Evolutionary conservation across 176 grass and related monocot genomes (phyloP).

Genomic region (Typha latifolia): DNA sequence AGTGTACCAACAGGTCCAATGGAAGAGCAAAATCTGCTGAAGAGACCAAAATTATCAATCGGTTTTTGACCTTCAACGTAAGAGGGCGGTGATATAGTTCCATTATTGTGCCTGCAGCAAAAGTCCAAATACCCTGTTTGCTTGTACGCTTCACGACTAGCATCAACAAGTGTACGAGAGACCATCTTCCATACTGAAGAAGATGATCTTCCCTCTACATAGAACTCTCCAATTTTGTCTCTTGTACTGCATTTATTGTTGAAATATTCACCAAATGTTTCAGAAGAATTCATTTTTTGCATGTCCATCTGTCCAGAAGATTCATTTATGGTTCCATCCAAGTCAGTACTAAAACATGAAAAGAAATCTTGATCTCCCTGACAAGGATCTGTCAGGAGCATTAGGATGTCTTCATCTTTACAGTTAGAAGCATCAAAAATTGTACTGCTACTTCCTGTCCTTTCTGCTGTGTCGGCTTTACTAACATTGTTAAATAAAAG

Average conservation of each 20-base stretch:
- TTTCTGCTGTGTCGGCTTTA: constrained; percentile 46
- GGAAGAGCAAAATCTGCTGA: constrained; percentile 68
- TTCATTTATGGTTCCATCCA: constrained; percentile 24
- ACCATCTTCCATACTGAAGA: constrained; percentile 78
- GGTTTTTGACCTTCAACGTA: constrained; percentile 28
- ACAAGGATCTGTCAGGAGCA: constrained; percentile 47
- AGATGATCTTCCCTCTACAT: constrained; percentile 67
- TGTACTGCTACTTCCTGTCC: constrained; percentile 46
- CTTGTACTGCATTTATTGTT: constrained; percentile 25
- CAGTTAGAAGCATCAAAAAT: constrained; percentile 42
- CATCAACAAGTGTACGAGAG: constrained; percentile 55
- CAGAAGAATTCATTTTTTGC: constrained; percentile 12
- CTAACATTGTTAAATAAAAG: constrained; percentile 46
- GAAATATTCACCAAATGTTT: constrained; percentile 15
- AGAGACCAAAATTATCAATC: constrained; percentile 26
- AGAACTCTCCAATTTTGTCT: constrained; percentile 82
- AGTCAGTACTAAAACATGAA: constrained; percentile 41
- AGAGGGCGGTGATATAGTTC: constrained; percentile 25
- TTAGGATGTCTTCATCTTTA: constrained; percentile 55
- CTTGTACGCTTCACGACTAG: constrained; percentile 65
- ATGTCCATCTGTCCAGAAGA: constrained; percentile 20
- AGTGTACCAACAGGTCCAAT: constrained; percentile 31
- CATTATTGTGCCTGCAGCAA: constrained; percentile 41
- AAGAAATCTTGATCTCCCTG: constrained; percentile 45
- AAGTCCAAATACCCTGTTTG: constrained; percentile 67